phyloP scores from a whole-genome alignment of 2,329 filamentous ascomycete species.

The Trichophyton mentagrophytes region DNA sequence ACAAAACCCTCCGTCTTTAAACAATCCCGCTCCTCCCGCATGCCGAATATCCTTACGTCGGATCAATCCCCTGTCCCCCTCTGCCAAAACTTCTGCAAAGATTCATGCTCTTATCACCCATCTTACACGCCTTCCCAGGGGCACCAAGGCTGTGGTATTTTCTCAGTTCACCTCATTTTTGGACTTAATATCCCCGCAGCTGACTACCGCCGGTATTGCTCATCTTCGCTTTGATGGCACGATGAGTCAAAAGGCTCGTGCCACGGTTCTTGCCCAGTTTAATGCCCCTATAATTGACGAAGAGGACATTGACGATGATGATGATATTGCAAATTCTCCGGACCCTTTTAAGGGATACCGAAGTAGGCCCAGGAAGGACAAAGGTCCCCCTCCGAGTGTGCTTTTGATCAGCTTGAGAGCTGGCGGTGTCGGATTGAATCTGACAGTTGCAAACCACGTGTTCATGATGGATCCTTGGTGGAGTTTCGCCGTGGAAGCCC shows the following conservation, averaged over 20 bases:
- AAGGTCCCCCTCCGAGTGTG: conserved; percentile 34
- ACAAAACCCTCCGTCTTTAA: background rate
- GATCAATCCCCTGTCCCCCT: conserved; percentile 49
- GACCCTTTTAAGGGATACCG: background rate
- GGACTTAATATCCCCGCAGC: conserved; percentile 72
- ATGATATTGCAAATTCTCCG: background rate
- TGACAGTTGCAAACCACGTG: conserved; percentile 77
- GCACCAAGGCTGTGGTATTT: conserved; percentile 82
- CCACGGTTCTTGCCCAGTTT: conserved; percentile 66
- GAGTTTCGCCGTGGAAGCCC: conserved; percentile 92
- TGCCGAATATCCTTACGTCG: conserved; percentile 49
- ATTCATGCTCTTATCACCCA: conserved; percentile 66
- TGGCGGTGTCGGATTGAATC: conserved; percentile 84
- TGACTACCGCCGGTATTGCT: conserved; percentile 57
- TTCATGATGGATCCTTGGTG: conserved; percentile 99
- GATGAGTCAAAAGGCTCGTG: conserved; percentile 74
- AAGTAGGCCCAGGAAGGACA: conserved; percentile 3
- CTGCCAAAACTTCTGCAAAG: conserved; percentile 58
- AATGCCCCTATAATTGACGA: conserved; percentile 32
- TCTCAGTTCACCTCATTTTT: conserved; percentile 96
- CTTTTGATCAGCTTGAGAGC: conserved; percentile 75
- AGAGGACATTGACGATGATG: conserved; percentile 24
- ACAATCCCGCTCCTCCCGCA: conserved; percentile 21
- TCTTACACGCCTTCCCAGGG: conserved; percentile 56
- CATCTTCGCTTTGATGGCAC: conserved; percentile 84